These are phyloP conservation scores for Leptographium lundbergii DNA, from an alignment of 2,329 filamentous ascomycete species.

Conservation along the genomic window DNA sequence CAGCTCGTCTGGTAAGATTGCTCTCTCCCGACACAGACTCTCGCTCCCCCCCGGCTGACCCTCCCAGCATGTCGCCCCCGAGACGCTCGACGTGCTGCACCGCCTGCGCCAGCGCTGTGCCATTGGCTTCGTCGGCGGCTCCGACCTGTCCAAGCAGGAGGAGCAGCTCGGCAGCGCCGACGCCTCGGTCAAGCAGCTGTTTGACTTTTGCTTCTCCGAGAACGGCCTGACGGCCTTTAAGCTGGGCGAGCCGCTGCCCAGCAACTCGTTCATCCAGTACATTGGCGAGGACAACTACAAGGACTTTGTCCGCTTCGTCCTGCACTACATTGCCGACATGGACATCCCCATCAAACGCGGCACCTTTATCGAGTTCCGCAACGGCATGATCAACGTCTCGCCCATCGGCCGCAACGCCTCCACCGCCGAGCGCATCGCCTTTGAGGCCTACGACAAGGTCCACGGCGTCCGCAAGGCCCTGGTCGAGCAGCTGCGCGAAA, in stretches of 20 bases:
- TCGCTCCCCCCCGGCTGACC: background rate
- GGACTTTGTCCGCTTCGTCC: constrained; percentile 59
- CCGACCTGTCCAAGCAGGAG: constrained; percentile 85
- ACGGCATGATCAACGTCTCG: constrained; percentile 81
- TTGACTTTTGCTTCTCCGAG: constrained; percentile 96
- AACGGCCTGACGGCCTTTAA: constrained; percentile 91
- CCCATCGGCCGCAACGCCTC: constrained; percentile 81
- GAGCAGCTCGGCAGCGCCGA: constrained; percentile 72
- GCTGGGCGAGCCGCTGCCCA: constrained; percentile 60
- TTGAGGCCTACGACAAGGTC: constrained; percentile 66
- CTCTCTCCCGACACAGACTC: background rate
- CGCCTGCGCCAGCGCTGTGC: constrained; percentile 75
- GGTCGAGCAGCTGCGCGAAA: constrained; percentile 62
- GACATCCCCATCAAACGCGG: constrained; percentile 74
- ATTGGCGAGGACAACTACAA: constrained; percentile 78
- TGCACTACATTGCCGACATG: constrained; percentile 75
- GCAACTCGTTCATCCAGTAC: constrained; percentile 82
- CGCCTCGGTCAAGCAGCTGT: constrained; percentile 65
- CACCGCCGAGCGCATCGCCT: constrained; percentile 67
- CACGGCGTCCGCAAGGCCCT: constrained; percentile 66
- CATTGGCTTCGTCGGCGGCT: constrained; percentile 87
- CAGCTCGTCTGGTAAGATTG: constrained; percentile 53
- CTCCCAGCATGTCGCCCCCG: constrained; percentile 53
- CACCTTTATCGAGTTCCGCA: constrained; percentile 79
- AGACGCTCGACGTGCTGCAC: constrained; percentile 73